A percentile compares a stretch with the other conserved stretches of the same genome.
These are phyloP conservation scores for Xylariales sp. DNA, from an alignment of 2,329 filamentous ascomycete species.

Conservation along the genomic window DNA sequence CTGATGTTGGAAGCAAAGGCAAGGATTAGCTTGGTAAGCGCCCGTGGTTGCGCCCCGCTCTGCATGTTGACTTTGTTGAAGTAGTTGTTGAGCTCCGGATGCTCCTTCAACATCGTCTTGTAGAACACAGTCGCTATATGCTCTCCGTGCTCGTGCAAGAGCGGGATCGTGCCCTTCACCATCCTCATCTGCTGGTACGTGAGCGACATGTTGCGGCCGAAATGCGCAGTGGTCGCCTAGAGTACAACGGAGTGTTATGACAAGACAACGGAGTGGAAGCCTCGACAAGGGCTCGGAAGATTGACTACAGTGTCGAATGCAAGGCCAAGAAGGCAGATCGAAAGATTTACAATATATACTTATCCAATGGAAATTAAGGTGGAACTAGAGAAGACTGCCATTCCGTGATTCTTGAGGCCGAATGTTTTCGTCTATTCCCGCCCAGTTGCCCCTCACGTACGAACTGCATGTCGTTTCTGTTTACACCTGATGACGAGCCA, in stretches of 20 bases:
- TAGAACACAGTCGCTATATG: constrained; percentile 71
- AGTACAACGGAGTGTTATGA: neutral
- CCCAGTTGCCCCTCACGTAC: too few relatives aligned
- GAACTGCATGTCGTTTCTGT: too few relatives aligned
- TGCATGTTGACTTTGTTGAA: constrained; percentile 66
- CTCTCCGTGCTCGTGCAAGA: constrained; percentile 62
- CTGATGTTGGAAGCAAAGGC: constrained; percentile 70
- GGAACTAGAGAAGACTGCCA: too few relatives aligned
- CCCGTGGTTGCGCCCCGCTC: constrained; percentile 56
- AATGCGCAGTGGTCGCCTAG: neutral
- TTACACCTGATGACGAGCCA: too few relatives aligned
- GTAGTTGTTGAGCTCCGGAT: constrained; percentile 63
- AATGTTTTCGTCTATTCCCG: too few relatives aligned
- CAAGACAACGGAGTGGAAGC: neutral
- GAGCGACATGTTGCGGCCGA: constrained; percentile 26
- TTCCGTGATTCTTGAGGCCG: too few relatives aligned
- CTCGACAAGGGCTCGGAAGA: too few relatives aligned
- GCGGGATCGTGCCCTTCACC: constrained; percentile 67
- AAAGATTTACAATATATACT: too few relatives aligned
- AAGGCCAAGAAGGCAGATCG: too few relatives aligned
- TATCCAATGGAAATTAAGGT: too few relatives aligned
- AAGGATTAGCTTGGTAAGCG: constrained; percentile 60
- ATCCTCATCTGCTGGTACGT: constrained; percentile 54
- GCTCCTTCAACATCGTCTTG: constrained; percentile 57
- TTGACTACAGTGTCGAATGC: too few relatives aligned